Evolutionary conservation across 106 monocot species (phyloP), one percentile per base, ranked within the genome.

Genomic region (Platanthera zijinensis): DNA sequence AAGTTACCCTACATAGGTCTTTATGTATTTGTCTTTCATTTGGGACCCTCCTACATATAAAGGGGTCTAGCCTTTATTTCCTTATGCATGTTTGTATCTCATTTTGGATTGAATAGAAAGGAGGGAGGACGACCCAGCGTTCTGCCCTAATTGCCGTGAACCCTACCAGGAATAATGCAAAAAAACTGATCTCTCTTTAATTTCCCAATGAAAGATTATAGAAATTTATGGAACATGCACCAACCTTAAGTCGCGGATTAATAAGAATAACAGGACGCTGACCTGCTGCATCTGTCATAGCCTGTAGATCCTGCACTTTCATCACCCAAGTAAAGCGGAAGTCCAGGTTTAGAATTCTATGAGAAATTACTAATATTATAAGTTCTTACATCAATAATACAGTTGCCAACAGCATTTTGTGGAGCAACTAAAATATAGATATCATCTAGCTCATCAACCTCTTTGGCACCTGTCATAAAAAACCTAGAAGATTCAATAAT

Each of bases 391-490:
- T 96, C 85, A 72, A 96, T 96, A 78, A 96, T 96, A 75, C 96
- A 96, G 84, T 96, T 91, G 10, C 96, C 96, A 84, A 93, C 82
- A 82, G 96, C 96, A 89, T 96, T 96, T 80, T 96, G 93, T 14
- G 96, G 93, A 80, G 96, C 93, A 28, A 96, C 81, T 48, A 93
- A 81, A 75, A 96, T 87, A 82, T 89, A 96, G 69, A 96, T 91
- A 79, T 96, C 91, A 84, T 93, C 96, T 77, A 91, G 80, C 73
- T 96, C 91, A 71, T 91, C 89, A 57, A 96, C 93, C 56, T 96
- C 93, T 67, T 81, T 86, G 46, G 81, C 82, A 72, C 90, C 96
- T 96, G 83, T 46, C 11, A 71, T 28, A 64, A 12, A 52, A 46
- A 10, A 73, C 50, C 50, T 2, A 66, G 2, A 52, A 57, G n/a